A percentile compares a stretch with the other conserved stretches of the same genome.
phyloP scores from a whole-genome alignment of 2,329 filamentous ascomycete species.

The Hypomyces perniciosus region DNA sequence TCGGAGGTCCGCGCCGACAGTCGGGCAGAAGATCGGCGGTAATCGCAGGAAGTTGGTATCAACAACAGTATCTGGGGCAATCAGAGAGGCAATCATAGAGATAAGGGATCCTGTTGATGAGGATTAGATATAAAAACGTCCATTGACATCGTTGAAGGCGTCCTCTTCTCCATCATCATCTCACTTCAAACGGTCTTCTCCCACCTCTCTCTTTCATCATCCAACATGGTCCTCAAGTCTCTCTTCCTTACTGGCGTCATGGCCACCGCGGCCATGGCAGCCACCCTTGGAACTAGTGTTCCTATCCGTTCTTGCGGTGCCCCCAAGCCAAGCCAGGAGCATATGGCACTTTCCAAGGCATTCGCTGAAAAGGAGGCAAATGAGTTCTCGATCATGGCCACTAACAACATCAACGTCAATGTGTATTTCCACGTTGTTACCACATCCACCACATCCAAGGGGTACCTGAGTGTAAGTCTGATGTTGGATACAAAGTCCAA shows the following conservation, averaged over 20 bases:
- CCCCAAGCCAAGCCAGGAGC: constrained; percentile 13
- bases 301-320: constrained; percentile 14
- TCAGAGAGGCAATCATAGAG: not conserved
- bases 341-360: constrained; percentile 15
- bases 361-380: constrained; percentile 16
- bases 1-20: not conserved
- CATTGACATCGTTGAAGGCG: not conserved
- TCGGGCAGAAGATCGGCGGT: not conserved
- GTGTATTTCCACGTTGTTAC: constrained; percentile 34
- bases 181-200: not conserved
- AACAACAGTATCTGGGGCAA: too few relatives aligned
- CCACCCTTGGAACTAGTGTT: not conserved
- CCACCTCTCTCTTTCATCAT: not conserved
- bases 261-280: constrained; percentile 13
- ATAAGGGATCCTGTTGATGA: not conserved
- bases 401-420: constrained; percentile 24
- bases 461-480: constrained; percentile 28
- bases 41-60: not conserved
- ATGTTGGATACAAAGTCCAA: not conserved
- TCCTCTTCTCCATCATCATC: not conserved
- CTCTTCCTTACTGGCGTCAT: constrained; percentile 15
- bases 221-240: constrained; percentile 14
- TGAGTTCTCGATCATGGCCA: constrained; percentile 11
- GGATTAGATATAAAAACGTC: not conserved
- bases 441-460: constrained; percentile 23